phyloP scores from a whole-genome alignment of 805 yeast genomes.

The Lipomyces japonicus region DNA sequence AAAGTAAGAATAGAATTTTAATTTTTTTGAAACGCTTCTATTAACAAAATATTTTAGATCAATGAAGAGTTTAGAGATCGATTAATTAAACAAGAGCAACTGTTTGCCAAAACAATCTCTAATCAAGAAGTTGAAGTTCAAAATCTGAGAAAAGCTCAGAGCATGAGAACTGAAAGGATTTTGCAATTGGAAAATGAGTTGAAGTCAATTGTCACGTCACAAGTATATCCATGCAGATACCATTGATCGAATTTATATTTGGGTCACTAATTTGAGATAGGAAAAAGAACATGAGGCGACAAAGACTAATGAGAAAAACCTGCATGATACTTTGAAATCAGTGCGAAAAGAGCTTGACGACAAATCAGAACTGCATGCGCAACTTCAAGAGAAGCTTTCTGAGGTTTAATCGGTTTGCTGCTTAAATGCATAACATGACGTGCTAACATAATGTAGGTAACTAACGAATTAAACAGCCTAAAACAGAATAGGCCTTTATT shows the following conservation, averaged over 20 bases:
- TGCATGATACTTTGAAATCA: neutral
- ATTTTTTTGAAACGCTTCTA: too few relatives aligned
- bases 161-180: neutral
- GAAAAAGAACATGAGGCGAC: constrained; percentile 3
- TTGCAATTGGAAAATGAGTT: neutral
- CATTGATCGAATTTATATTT: neutral
- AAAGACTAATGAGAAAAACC: neutral
- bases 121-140: neutral
- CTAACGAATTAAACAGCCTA: neutral
- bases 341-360: neutral
- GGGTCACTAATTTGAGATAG: neutral
- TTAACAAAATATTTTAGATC: too few relatives aligned
- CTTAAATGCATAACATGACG: neutral
- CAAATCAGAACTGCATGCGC: neutral
- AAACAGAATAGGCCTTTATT: constrained; percentile 7
- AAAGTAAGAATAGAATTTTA: too few relatives aligned
- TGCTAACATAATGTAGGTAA: neutral
- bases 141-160: neutral
- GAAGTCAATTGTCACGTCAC: neutral
- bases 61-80: too few relatives aligned
- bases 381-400: neutral
- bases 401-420: neutral
- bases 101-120: neutral
- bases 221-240: too few relatives aligned
- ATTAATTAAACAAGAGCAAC: neutral